A percentile compares a stretch with the other conserved stretches of the same genome.
phyloP scores from a whole-genome alignment of 768 basidiomycete species.

The Lactarius trivialis region DNA sequence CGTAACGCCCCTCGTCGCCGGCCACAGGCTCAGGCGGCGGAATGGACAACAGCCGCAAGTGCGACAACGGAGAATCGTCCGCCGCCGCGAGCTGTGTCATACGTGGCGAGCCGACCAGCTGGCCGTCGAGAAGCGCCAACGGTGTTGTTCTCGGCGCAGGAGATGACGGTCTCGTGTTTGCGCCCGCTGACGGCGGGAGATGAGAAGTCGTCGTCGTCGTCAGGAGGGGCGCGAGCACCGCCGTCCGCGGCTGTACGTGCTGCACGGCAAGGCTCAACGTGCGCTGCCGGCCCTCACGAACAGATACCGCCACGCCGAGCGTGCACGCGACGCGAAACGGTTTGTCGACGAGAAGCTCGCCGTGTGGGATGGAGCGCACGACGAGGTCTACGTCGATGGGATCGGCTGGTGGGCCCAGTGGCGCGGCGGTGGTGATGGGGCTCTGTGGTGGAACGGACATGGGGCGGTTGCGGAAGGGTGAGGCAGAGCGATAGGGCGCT shows the following conservation, averaged over 20 bases:
- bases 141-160: background rate
- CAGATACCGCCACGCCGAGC: conserved; percentile 43
- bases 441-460: conserved; percentile 24
- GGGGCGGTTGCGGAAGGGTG: conserved; percentile 36
- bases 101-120: conserved; percentile 17
- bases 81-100: background rate
- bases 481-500: conserved; percentile 38
- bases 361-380: conserved; percentile 43
- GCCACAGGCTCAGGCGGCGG: conserved; percentile 11
- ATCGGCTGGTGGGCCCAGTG: conserved; percentile 16
- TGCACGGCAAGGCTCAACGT: conserved; percentile 54
- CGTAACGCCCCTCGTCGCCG: conserved; percentile 16
- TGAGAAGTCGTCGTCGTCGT: background rate
- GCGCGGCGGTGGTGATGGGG: conserved; percentile 27
- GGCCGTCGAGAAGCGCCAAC: conserved; percentile 7
- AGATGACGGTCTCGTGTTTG: conserved; percentile 5
- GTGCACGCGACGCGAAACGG: conserved; percentile 55
- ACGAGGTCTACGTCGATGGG: conserved; percentile 55
- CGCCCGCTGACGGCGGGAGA: background rate
- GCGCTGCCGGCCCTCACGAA: conserved; percentile 37
- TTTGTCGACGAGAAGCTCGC: conserved; percentile 42
- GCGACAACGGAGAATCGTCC: background rate
- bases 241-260: conserved; percentile 46
- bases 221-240: background rate
- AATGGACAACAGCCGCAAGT: background rate